Base-by-base conservation (phyloP, 2,329 filamentous ascomycete genomes). In the Penicillium sp. region DNA sequence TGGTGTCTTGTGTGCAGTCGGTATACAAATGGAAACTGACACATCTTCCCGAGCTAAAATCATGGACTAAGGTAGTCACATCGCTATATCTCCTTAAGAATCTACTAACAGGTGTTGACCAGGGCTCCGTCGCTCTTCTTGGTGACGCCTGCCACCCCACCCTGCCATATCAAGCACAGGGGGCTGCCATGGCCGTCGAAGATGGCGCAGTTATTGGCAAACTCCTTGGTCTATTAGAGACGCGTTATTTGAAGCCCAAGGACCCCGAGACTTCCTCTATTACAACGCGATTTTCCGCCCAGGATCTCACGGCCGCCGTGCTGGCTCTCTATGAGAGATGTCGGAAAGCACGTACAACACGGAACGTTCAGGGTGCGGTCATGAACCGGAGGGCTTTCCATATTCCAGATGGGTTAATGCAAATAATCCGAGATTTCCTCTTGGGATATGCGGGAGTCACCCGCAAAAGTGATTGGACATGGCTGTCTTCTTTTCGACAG, bases 11-110 rank as follows among this genome's bases (percentile, higher is more conserved):
- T 28, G 80, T 85, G 0, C 74, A 78, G 30, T 72, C 68, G 0
- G 81, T 86, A 0, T 76, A 80, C 28, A 87, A 86, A 63, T 88
- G 84, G 84, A 84, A 81, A 61, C 64, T 88, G 11, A 45, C 85
- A 76, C 72, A 79, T 35, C 54, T 53, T 3, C 14, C 31, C 0
- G 40, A 72, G 64, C 68, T 50, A 63, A 68, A 4, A 70, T 78
- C 49, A 60, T 83, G 55, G 68, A 72, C 12, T 4, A 58, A 51
- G 45, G 57, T 58, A 2, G 13, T 9, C 9, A 41, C 2, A 31
- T 7, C 29, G 18, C 22, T 1, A 22, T 28, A 4, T 30, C 25
- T 8, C 14, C 28, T 13, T 2, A 3, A 1, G 4, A 36, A 13
- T 1, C 7, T 4, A n/a, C 33, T 46, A 48, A 35, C 1, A 11